phyloP scores from a whole-genome alignment of 768 basidiomycete genomes.

The Tulasnella calospora region DNA sequence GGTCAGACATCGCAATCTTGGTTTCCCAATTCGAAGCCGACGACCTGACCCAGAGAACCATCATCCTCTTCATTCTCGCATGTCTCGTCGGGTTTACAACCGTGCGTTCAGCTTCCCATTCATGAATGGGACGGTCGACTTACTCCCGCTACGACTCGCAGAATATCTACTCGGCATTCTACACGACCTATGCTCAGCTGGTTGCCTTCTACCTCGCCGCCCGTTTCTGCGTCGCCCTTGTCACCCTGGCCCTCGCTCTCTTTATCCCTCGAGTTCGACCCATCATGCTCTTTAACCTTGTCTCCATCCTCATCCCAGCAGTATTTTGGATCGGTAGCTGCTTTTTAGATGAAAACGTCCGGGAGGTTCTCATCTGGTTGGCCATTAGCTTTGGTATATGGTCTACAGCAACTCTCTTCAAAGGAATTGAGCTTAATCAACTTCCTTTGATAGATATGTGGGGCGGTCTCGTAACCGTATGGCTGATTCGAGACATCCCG shows the following conservation, averaged over 20 bases:
- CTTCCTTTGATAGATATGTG: background rate
- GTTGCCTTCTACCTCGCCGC: constrained; percentile 20
- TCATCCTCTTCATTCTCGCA: constrained; percentile 19
- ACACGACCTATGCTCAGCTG: constrained; percentile 11
- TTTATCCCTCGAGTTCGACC: constrained; percentile 9
- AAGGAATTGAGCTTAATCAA: background rate
- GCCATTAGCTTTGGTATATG: constrained; percentile 4
- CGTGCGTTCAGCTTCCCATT: background rate
- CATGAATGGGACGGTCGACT: background rate
- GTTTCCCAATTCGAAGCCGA: constrained; percentile 14
- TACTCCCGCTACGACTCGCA: background rate
- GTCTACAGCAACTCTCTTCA: background rate
- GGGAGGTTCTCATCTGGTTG: constrained; percentile 9
- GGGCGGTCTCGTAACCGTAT: background rate
- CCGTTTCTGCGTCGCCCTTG: background rate
- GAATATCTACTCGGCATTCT: constrained; percentile 16
- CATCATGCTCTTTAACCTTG: background rate
- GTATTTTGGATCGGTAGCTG: constrained; percentile 16
- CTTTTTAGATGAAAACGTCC: background rate
- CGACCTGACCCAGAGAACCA: background rate
- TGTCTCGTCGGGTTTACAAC: constrained; percentile 18
- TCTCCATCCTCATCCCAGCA: background rate
- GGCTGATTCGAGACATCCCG: background rate
- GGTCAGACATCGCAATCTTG: constrained; percentile 12
- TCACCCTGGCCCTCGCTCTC: background rate